These are phyloP conservation scores for Epichloe gansuensis DNA, from an alignment of 2,329 filamentous ascomycete genomes.

Conservation along the genomic window DNA sequence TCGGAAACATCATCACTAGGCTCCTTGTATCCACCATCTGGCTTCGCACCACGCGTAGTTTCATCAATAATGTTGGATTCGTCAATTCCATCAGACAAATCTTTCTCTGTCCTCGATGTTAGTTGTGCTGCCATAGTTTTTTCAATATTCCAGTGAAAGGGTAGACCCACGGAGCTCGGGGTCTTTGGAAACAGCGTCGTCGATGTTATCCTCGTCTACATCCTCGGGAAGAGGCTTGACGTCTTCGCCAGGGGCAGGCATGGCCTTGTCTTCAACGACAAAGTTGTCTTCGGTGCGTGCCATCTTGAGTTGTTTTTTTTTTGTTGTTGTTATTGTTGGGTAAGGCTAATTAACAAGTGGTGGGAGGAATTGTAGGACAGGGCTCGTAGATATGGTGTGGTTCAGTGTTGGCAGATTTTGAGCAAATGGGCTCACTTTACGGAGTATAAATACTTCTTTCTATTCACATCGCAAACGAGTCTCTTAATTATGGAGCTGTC, in stretches of 20 bases:
- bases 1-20: slow-evolving; percentile 2
- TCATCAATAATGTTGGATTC: slow-evolving; percentile 5
- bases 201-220: neutral
- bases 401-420: too few relatives aligned
- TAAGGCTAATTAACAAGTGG: neutral
- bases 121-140: neutral
- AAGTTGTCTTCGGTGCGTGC: slow-evolving; percentile 1
- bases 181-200: slow-evolving; percentile 1
- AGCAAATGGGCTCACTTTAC: too few relatives aligned
- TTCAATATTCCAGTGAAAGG: neutral
- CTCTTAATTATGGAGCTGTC: neutral
- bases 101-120: neutral
- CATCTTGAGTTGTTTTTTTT: neutral
- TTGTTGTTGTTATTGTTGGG: neutral
- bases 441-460: too few relatives aligned
- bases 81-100: slow-evolving; percentile 2
- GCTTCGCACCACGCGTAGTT: slow-evolving; percentile 3
- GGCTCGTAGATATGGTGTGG: too few relatives aligned
- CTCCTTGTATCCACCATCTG: slow-evolving; percentile 2
- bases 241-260: neutral
- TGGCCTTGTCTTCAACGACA: slow-evolving; percentile 1
- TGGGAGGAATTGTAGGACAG: too few relatives aligned
- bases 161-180: slow-evolving; percentile 2
- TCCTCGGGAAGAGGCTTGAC: slow-evolving; percentile 5
- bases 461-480: too few relatives aligned